phyloP scores from a whole-genome alignment of 2,329 filamentous ascomycete species.

The Aureobasidium lini region DNA sequence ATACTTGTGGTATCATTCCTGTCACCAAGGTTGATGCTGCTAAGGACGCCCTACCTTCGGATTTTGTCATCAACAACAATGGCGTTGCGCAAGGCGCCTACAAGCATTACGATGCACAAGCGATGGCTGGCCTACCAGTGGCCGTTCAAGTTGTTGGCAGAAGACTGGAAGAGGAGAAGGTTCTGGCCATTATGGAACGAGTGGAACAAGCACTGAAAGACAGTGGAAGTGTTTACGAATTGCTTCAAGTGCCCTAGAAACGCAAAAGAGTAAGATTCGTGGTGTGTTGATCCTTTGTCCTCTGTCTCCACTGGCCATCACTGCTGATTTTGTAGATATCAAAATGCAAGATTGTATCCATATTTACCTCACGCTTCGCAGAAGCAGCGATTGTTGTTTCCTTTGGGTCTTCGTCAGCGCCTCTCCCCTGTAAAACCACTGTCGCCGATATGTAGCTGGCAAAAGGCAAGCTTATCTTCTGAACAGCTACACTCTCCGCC shows the following conservation, averaged over 20 bases:
- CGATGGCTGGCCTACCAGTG: constrained; percentile 83
- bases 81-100: constrained; percentile 76
- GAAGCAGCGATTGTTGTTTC: no score
- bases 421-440: no score
- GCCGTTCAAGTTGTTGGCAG: constrained; percentile 77
- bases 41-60: constrained; percentile 57
- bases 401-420: no score
- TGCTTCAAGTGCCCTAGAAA: constrained; percentile 34
- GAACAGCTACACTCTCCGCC: no score
- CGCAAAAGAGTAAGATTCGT: background rate
- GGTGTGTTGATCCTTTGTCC: no score
- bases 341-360: background rate
- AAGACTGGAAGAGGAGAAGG: constrained; percentile 79
- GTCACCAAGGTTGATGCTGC: constrained; percentile 73
- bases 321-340: background rate
- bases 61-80: constrained; percentile 60
- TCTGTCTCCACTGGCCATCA: no score
- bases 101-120: constrained; percentile 71
- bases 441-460: no score
- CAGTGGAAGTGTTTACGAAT: constrained; percentile 42
- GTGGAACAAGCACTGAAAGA: constrained; percentile 66
- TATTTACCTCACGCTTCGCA: no score
- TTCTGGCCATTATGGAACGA: constrained; percentile 69
- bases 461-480: no score
- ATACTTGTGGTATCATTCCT: constrained; percentile 73